Evolutionary conservation across 1,139 yeast species (phyloP).

Genomic region (Kurtzmaniella quercitrusa): DNA sequence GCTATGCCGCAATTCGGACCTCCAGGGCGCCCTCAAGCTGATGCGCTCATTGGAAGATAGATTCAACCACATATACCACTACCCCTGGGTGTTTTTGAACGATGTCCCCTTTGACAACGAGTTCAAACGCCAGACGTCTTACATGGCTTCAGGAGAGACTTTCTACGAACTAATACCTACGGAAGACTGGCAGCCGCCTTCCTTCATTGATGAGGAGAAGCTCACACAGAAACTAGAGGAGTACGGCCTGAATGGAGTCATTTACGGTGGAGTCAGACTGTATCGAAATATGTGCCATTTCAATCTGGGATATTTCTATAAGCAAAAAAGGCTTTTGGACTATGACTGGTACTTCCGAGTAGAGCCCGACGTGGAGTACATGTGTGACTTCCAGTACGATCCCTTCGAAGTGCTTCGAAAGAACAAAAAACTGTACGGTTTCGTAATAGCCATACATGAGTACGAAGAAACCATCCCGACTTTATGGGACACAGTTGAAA

Average conservation of each 20-base stretch:
- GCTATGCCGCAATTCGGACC: slow-evolving; percentile 41
- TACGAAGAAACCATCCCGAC: slow-evolving; percentile 57
- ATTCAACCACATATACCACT: slow-evolving; percentile 40
- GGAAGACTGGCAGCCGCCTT: slow-evolving; percentile 42
- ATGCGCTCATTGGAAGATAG: slow-evolving; percentile 45
- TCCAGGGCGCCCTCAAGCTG: slow-evolving; percentile 37
- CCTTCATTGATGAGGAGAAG: slow-evolving; percentile 27
- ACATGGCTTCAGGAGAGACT: slow-evolving; percentile 82
- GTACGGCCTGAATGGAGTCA: slow-evolving; percentile 22
- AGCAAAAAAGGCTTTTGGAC: slow-evolving; percentile 33
- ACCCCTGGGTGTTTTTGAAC: slow-evolving; percentile 45
- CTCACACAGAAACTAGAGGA: slow-evolving; percentile 21
- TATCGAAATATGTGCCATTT: slow-evolving; percentile 49
- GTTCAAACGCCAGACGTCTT: slow-evolving; percentile 52
- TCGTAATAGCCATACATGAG: slow-evolving; percentile 41
- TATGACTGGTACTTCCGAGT: slow-evolving; percentile 46
- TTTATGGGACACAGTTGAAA: slow-evolving; percentile 71
- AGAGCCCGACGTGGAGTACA: slow-evolving; percentile 44
- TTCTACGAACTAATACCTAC: slow-evolving; percentile 41
- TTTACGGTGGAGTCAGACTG: slow-evolving; percentile 38
- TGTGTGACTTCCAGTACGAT: slow-evolving; percentile 48
- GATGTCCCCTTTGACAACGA: slow-evolving; percentile 40
- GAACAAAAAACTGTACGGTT: slow-evolving; percentile 38
- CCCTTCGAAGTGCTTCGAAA: slow-evolving; percentile 35
- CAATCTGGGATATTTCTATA: slow-evolving; percentile 43